Evolutionary conservation across 495 filamentous ascomycete species (phyloP), one percentile per base, ranked within the genome.

Genomic region (Xylaria sp.): DNA sequence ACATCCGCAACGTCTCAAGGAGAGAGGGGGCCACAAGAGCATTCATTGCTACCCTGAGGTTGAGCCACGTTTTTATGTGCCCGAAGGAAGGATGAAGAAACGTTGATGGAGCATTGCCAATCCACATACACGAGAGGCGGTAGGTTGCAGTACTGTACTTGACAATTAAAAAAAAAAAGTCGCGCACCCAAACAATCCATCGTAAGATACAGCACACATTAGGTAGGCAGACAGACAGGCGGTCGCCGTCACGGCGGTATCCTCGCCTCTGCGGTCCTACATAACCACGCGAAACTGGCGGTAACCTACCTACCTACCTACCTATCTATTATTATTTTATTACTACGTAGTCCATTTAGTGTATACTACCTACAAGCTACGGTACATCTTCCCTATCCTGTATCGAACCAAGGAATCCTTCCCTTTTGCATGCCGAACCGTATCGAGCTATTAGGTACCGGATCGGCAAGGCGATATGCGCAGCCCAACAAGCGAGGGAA

Each of bases 281-380:
- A 55, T 43, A 55, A 43, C 64, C 64, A 67, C 64, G 64, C 64
- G 64, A 67, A 67, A 67, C 64, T 66, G 48, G 64, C 64, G 48
- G 64, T 67, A 67, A 67, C 64, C 44, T 3, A 15, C 14, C 4
- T 62, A 44, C 7, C 59, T 41, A 67, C 64, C 44, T 3, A 15
- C 14, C 4, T 62, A 44, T 2, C 59, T 41, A 41, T 53, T 40
- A 40, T 53, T 66, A 37, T 9, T 66, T 52, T 41, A 40, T 52
- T 35, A 37, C 57, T 31, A 12, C 5, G 19, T 19, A 17, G 29
- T 35, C 33, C 50, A 31, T n/a, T n/a, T 44, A 26, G 17, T 40
- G 37, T 15, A 31, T 65, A 37, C 43, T 37, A 31, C 37, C n/a
- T n/a, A n/a, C n/a, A n/a, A n/a, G n/a, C n/a, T n/a, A n/a, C n/a